Evolutionary conservation across 2,329 filamentous ascomycete genomes (phyloP).

Genomic region (Penicillium sp.): DNA sequence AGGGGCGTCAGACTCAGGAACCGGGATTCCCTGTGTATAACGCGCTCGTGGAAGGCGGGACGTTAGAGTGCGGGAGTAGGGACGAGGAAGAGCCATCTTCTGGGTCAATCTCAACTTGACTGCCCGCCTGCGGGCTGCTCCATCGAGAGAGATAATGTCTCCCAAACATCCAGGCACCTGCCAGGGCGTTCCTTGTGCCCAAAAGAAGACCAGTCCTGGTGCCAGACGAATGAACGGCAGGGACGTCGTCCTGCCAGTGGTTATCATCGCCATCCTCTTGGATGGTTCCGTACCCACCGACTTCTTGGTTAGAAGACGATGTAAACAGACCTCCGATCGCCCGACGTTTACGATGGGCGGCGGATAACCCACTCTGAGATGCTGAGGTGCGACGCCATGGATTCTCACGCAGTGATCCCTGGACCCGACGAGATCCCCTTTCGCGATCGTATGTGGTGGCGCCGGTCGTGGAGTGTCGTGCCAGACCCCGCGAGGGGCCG

Average conservation of each 20-base stretch:
- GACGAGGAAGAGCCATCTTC: slow-evolving; percentile 15
- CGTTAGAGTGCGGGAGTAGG: slow-evolving; percentile 15
- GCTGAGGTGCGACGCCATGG: slow-evolving; percentile 30
- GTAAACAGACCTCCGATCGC: slow-evolving; percentile 21
- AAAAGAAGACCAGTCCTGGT: slow-evolving; percentile 22
- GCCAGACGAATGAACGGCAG: neutral
- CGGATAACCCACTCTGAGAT: slow-evolving; percentile 22
- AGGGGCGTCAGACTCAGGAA: neutral
- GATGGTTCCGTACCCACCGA: slow-evolving; percentile 30
- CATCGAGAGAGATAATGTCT: slow-evolving; percentile 27
- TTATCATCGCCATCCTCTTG: slow-evolving; percentile 21
- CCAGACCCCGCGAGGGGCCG: slow-evolving; percentile 17
- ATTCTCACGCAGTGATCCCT: slow-evolving; percentile 14
- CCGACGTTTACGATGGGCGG: slow-evolving; percentile 23
- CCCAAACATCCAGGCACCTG: slow-evolving; percentile 28
- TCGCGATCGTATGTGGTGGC: slow-evolving; percentile 19
- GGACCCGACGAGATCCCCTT: slow-evolving; percentile 26
- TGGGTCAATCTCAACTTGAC: slow-evolving; percentile 2
- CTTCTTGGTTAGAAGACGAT: slow-evolving; percentile 32
- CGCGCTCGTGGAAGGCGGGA: slow-evolving; percentile 2
- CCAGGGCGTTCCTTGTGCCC: slow-evolving; percentile 29
- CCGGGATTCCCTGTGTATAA: neutral
- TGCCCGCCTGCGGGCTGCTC: slow-evolving; percentile 24
- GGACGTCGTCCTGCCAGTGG: neutral
- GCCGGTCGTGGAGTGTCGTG: slow-evolving; percentile 26